phyloP scores from a whole-genome alignment of 2,329 filamentous ascomycete species.

The Calonectria montana region DNA sequence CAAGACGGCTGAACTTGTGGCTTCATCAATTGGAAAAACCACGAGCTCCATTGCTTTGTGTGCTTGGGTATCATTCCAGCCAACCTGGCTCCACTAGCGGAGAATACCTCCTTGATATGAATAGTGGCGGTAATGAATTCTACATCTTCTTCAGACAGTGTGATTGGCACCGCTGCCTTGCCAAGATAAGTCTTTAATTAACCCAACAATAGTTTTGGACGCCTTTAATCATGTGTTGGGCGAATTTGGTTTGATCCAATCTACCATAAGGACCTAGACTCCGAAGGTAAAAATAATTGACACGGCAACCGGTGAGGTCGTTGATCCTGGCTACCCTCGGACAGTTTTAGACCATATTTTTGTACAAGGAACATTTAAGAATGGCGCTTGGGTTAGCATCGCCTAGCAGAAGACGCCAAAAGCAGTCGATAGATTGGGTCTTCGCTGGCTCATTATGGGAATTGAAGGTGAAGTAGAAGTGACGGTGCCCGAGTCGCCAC shows the following conservation, averaged over 20 bases:
- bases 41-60: constrained; percentile 13
- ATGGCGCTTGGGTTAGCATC: constrained; percentile 12
- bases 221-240: constrained; percentile 17
- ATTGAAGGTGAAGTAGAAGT: constrained; percentile 24
- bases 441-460: constrained; percentile 25
- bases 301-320: background rate
- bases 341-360: constrained; percentile 18
- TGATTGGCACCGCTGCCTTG: background rate
- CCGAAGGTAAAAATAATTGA: background rate
- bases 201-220: constrained; percentile 11
- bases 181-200: background rate
- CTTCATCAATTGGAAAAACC: constrained; percentile 22
- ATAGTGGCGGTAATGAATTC: constrained; percentile 23
- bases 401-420: constrained; percentile 8
- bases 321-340: background rate
- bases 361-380: constrained; percentile 19
- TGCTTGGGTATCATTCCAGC: constrained; percentile 8
- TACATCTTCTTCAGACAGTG: constrained; percentile 26
- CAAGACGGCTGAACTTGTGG: constrained; percentile 30
- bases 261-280: constrained; percentile 13
- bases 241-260: constrained; percentile 16
- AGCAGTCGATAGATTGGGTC: constrained; percentile 14
- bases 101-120: constrained; percentile 17
- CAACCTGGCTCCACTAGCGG: background rate
- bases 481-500: background rate